Base-by-base conservation (phyloP, 495 filamentous ascomycete genomes). In the Darksidea phi region DNA sequence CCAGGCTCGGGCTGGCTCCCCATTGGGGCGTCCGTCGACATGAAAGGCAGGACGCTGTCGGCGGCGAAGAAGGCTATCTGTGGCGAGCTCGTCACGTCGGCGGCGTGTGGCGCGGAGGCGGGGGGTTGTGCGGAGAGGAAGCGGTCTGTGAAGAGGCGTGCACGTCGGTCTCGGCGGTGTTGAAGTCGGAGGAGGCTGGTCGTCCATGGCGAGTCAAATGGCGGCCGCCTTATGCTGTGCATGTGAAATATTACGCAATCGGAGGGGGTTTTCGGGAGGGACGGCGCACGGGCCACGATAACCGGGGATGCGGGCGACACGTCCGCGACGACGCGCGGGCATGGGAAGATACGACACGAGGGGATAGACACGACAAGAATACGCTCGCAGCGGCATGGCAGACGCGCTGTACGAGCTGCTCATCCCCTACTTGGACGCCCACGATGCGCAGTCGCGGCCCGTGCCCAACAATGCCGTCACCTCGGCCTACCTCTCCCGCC, bases 371-470 rank as follows among this genome's bases (percentile, higher is more conserved):
- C n/a, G n/a, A n/a, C n/a, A n/a, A n/a, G n/a, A n/a, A n/a, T n/a
- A n/a, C n/a, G n/a, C n/a, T n/a, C n/a, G n/a, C n/a, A n/a, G n/a
- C n/a, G n/a, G n/a, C n/a, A 89, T 89, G 86, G 79, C 84, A 51
- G 87, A 89, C 62, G 86, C 81, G 41, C 79, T 95, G 49, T 83
- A 88, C 50, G 87, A 89, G 62, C 83, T 91, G 8, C 80, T 96
- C 15, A 76, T 82, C 26, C 85, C 86, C 20, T 81, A 85, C 69
- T 73, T 87, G 51, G 76, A 82, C 64, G 64, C 69, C 6, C 57
- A 73, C 23, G 69, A 65, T 41, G 51, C 75, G 4, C 68, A 71
- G 26, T 57, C 68, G 48, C 70, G 48, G 36, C 64, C 72, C 4
- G 42, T 63, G 18, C 61, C 76, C 43, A 71, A 70, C 26, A 79